A percentile compares a stretch with the other conserved stretches of the same genome.
Conservation (phyloP, 257 asterid genomes). For the Rhazya stricta region DNA sequence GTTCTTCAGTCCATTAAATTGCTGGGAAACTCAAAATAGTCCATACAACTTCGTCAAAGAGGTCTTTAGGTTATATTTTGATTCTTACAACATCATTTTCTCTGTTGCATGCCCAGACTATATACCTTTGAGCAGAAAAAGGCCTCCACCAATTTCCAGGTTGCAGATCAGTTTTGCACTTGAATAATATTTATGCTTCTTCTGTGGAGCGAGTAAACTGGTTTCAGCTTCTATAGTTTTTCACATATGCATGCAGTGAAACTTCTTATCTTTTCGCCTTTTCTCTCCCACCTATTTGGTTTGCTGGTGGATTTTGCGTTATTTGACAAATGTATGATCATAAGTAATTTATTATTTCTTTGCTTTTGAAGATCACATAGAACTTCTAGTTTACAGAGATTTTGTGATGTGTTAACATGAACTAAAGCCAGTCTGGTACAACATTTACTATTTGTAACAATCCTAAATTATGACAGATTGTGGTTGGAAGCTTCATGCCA, state of each 20-base stretch:
- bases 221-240: neutral
- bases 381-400: neutral
- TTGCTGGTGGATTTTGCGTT: neutral
- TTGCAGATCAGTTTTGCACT: too few species aligned
- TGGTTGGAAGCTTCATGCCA: conserved; percentile 74
- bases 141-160: too few species aligned
- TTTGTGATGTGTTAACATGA: neutral
- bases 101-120: too few species aligned
- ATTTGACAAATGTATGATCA: neutral
- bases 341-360: too few species aligned
- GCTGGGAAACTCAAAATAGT: neutral
- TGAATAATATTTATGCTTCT: too few species aligned
- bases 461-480: conserved; percentile 40
- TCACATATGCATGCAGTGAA: neutral
- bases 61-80: neutral
- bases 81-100: neutral
- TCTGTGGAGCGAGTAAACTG: too few species aligned
- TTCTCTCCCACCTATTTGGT: neutral
- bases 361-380: neutral
- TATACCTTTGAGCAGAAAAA: too few species aligned
- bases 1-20: neutral
- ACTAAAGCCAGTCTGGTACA: neutral
- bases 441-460: too few species aligned
- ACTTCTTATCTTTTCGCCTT: neutral
- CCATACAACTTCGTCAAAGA: neutral